Base-by-base conservation (phyloP, 495 filamentous ascomycete species). In the Lasiosphaeriaceae sp. region DNA sequence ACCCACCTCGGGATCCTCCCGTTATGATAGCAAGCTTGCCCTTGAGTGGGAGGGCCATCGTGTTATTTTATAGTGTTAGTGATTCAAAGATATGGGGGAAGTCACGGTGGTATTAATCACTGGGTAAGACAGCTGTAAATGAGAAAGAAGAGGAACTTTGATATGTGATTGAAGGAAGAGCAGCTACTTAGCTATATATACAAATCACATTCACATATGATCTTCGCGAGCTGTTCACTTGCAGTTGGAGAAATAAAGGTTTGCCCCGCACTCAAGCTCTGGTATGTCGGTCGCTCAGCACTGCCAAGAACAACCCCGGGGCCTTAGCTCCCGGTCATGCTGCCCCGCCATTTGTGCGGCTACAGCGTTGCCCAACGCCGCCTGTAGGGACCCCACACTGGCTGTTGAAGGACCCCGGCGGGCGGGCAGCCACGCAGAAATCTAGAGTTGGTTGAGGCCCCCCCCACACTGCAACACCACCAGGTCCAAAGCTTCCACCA, bases 21-120 rank as follows among this genome's bases (percentile, higher is more conserved):
- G 89, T 90, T 50, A 92, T 76, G 62, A 92, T 86, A 44, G 80
- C 88, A 21, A 90, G 77, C 70, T 90, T 90, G 34, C 86, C 86
- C 66, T 88, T 81, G 14, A 82, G 73, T 16, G 77, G 63, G 17
- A 66, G 67, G 21, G 71, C 49, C 70, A 73, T 68, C 11, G 39
- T 63, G 16, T 17, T 29, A 1, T 50, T 12, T 47, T 14, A n/a
- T 43, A 17, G n/a, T 43, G 39, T 16, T 12, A 17, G 2, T 17
- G 12, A 14, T 9, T 11, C 8, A 5, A 14, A 14, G 39, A 37
- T 14, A 16, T 1, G 14, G 8, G 14, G 14, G 4, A 4, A 43
- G 14, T 14, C n/a, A 17, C n/a, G 14, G 3, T 47, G 6, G 23
- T 17, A 46, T 23, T 4, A n/a, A 47, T 47, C 11, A 22, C 16